Evolutionary conservation across 148 eudicot species (phyloP).

Genomic region (Chenopodium album): DNA sequence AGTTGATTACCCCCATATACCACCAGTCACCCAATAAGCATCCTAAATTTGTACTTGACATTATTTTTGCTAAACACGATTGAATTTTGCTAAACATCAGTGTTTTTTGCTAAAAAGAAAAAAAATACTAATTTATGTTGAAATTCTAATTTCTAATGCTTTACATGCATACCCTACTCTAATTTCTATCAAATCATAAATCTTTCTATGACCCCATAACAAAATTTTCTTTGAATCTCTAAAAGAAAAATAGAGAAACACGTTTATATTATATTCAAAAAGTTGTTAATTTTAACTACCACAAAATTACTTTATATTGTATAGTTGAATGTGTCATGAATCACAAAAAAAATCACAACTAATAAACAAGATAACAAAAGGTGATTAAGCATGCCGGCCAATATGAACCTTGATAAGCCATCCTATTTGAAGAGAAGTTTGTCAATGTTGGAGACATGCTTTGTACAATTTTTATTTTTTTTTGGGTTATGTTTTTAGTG

Average conservation of each 20-base stretch:
- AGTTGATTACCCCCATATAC: too few relatives aligned
- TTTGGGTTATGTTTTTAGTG: not conserved
- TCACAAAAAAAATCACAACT: not conserved
- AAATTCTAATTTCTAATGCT: too few relatives aligned
- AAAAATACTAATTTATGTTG: too few relatives aligned
- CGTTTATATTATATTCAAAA: not conserved
- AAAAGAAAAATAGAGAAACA: not conserved
- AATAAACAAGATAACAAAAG: conserved; percentile 7
- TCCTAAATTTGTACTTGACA: too few relatives aligned
- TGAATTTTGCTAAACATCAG: too few relatives aligned
- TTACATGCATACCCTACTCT: not conserved
- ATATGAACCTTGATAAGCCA: not conserved
- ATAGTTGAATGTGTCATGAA: not conserved
- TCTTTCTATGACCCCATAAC: not conserved
- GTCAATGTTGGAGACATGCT: conserved; percentile 21
- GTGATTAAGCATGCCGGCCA: conserved; percentile 21
- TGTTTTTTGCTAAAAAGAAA: too few relatives aligned
- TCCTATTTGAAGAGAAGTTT: conserved; percentile 5
- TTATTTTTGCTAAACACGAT: too few relatives aligned
- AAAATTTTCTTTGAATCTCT: not conserved
- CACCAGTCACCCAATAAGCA: too few relatives aligned
- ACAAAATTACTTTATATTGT: not conserved
- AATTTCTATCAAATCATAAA: not conserved
- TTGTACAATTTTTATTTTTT: not conserved
- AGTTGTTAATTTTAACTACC: not conserved